A percentile compares a stretch with the other conserved stretches of the same genome.
These are phyloP conservation scores for Choanephora cucurbitarum DNA, from an alignment of 371 early-diverging fungal species.

Conservation along the genomic window DNA sequence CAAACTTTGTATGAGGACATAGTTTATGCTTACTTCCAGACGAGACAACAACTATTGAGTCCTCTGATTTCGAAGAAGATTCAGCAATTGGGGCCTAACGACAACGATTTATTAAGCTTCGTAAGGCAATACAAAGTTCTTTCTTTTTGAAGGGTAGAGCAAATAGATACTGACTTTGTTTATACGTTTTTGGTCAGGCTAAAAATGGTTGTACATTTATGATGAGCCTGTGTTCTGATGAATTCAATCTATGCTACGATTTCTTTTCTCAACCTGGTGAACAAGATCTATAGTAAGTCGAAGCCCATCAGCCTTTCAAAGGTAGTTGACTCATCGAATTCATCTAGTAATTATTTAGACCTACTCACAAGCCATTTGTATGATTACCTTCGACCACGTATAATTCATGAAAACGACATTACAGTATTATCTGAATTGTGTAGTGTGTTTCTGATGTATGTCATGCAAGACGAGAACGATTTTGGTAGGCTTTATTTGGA, in stretches of 20 bases:
- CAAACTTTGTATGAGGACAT: slow-evolving; percentile 75
- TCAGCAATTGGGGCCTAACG: slow-evolving; percentile 54
- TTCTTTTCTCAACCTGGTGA: slow-evolving; percentile 72
- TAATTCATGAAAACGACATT: slow-evolving; percentile 81
- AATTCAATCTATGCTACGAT: slow-evolving; percentile 72
- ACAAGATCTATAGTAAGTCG: slow-evolving; percentile 52
- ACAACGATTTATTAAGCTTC: slow-evolving; percentile 65
- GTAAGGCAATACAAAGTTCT: slow-evolving; percentile 39
- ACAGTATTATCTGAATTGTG: slow-evolving; percentile 82
- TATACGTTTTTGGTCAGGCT: slow-evolving; percentile 43
- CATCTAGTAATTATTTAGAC: slow-evolving; percentile 68
- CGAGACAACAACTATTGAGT: slow-evolving; percentile 67
- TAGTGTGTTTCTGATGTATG: slow-evolving; percentile 66
- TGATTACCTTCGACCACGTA: slow-evolving; percentile 83
- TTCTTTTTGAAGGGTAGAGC: no score
- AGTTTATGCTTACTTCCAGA: slow-evolving; percentile 68
- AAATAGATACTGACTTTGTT: no score
- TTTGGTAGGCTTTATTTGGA: slow-evolving; percentile 11
- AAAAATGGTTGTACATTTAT: slow-evolving; percentile 79
- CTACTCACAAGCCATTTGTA: slow-evolving; percentile 67
- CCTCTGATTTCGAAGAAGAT: slow-evolving; percentile 68
- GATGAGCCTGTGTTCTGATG: slow-evolving; percentile 79
- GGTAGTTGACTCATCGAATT: neutral
- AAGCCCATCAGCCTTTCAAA: neutral
- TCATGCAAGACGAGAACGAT: slow-evolving; percentile 53